These are phyloP conservation scores for Phaeosphaeria sp. DNA, from an alignment of 2,329 filamentous ascomycete species.

Conservation along the genomic window DNA sequence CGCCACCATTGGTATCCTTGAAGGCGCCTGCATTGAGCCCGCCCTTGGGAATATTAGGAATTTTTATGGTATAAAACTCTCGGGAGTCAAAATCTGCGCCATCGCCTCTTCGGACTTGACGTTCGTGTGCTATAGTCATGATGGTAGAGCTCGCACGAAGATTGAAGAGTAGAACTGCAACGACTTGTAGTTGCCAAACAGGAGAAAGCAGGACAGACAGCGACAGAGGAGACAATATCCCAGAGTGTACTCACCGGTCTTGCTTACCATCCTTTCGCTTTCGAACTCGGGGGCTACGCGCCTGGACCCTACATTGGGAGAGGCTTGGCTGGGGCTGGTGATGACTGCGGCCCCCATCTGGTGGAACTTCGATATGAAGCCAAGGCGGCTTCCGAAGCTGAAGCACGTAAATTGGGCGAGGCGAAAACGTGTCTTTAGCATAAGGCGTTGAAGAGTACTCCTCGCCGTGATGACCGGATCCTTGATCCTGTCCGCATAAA, in stretches of 20 bases:
- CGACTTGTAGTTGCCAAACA: neutral
- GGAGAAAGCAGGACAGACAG: neutral
- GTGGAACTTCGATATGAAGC: neutral
- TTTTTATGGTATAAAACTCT: conserved; percentile 14
- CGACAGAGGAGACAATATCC: neutral
- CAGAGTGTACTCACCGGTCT: neutral
- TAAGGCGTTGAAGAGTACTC: no score
- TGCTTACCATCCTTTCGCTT: neutral
- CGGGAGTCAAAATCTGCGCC: conserved; percentile 6
- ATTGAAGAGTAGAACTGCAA: neutral
- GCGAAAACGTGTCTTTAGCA: neutral
- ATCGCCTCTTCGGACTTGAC: neutral
- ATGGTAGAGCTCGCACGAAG: neutral
- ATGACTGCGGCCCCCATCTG: neutral
- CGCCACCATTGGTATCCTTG: neutral
- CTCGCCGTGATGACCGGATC: neutral
- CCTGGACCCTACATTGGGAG: neutral
- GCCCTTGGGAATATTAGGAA: neutral
- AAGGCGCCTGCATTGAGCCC: conserved; percentile 5
- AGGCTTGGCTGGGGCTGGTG: neutral
- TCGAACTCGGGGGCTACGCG: neutral
- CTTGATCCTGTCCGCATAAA: neutral
- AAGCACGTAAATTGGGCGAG: neutral
- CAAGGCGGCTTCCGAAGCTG: neutral
- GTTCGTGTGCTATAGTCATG: neutral